These are phyloP conservation scores for Bacterosira constricta DNA, from an alignment of 108 stramenopile species.

Conservation along the genomic window DNA sequence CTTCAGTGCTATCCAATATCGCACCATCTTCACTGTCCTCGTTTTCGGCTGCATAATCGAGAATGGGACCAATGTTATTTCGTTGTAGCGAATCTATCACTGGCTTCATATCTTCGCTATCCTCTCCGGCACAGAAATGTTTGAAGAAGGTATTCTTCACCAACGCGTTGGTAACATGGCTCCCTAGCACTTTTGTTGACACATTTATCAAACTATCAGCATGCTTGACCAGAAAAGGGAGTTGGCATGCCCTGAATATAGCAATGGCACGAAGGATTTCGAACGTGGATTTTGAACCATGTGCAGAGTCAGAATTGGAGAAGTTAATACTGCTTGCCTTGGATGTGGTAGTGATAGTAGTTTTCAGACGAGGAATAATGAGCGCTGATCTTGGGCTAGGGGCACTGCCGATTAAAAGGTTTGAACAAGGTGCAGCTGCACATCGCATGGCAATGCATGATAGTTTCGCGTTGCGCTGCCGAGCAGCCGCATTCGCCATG, in stretches of 20 bases:
- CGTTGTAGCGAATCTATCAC: conserved; percentile 58
- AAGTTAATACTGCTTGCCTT: conserved; percentile 5
- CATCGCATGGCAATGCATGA: too few species aligned
- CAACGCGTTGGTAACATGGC: conserved; percentile 55
- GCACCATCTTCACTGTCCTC: too few species aligned
- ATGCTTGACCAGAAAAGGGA: conserved; percentile 63
- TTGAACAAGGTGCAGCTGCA: too few species aligned
- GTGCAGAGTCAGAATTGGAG: conserved; percentile 21
- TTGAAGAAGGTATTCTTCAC: conserved; percentile 86
- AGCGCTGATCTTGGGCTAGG: too few species aligned
- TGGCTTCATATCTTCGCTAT: conserved; percentile 65
- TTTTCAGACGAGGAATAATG: too few species aligned
- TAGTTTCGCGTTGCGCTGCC: too few species aligned
- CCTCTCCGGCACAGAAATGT: conserved; percentile 97
- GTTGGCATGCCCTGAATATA: conserved; percentile 66
- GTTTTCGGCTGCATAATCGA: conserved; percentile 98
- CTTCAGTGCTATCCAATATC: too few species aligned
- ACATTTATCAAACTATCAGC: conserved; percentile 60
- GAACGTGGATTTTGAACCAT: conserved; percentile 52
- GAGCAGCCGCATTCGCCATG: too few species aligned
- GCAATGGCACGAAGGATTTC: conserved; percentile 71
- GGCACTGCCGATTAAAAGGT: too few species aligned
- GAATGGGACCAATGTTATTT: conserved; percentile 78
- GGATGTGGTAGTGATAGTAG: too few species aligned
- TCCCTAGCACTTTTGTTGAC: conserved; percentile 52